These are phyloP conservation scores for Ricinus communis DNA, from an alignment of 345 rosid genomes.

Conservation along the genomic window DNA sequence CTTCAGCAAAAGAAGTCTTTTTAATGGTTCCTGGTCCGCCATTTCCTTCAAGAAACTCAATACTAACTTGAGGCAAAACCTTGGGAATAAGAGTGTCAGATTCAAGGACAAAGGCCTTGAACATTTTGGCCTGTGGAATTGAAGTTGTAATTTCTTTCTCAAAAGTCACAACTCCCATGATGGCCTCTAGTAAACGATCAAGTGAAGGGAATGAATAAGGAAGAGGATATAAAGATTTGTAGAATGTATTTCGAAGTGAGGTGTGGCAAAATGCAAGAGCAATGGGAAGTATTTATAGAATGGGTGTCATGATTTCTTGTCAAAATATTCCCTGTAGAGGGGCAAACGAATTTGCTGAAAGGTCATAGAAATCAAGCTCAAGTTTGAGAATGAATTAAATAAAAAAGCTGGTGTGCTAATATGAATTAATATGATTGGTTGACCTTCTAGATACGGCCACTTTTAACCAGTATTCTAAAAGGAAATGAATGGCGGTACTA, in stretches of 20 bases:
- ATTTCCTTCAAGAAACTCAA: constrained; percentile 27
- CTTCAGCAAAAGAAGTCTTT: constrained; percentile 31
- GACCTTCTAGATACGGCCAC: no score
- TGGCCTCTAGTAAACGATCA: background rate
- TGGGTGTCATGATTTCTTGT: no score
- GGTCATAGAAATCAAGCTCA: no score
- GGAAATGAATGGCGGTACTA: no score
- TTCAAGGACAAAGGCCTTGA: background rate
- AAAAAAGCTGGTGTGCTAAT: no score
- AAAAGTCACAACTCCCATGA: background rate
- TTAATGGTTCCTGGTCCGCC: constrained; percentile 44
- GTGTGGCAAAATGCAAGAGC: background rate
- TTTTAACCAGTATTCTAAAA: no score
- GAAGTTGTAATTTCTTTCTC: background rate
- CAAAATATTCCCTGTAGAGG: no score
- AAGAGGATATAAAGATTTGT: background rate
- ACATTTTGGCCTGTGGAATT: background rate
- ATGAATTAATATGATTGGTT: no score
- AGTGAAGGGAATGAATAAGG: background rate
- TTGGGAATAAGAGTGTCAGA: constrained; percentile 13
- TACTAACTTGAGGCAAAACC: constrained; percentile 29
- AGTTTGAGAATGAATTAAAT: no score
- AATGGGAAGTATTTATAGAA: background rate
- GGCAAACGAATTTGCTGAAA: no score
- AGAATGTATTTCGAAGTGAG: no score